Evolutionary conservation across 257 asterid genomes (phyloP), one percentile per base, ranked within the genome.

Genomic region (Cynanchum wilfordii): DNA sequence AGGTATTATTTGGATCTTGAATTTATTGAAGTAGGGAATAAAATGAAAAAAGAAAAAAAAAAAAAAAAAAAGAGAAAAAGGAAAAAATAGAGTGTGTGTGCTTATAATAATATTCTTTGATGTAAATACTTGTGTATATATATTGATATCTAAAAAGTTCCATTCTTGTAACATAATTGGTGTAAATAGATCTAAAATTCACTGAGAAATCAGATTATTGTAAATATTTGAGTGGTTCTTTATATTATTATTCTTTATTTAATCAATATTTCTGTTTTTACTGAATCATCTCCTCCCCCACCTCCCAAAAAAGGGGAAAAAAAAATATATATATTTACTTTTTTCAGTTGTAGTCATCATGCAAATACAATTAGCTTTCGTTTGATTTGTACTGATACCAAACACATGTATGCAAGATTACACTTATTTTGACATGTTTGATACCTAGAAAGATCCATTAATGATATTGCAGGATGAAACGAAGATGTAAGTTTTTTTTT

Each of bases 91-190:
- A 20, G 27, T 45, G 27, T 7, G 36, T 51, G 42, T 66, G 71
- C 30, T 64, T 79, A 42, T 36, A 22, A 70, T 52, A 29, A 73
- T 52, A 82, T 82, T 82, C 83, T 71, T 74, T 67, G 51, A 40
- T 83, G 82, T 80, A 66, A 68, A 75, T 75, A 75, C 63, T 33
- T 59, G 13, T 74, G 72, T 74, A 56, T n/a, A 50, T 63, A 42
- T 42, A 42, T 42, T 71, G 50, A 58, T 50, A 1, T 50, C 20
- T 38, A 42, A 71, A 59, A 38, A 38, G 13, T 54, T 45, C 22
- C 69, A 8, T 73, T 19, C 33, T 33, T 17, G 54, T 42, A 25
- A 60, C 16, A 12, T 10, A 49, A 22, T 74, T n/a, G 52, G 47
- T 79, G 80, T 77, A 80, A 64, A 80, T 75, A 73, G 36, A 55